Base-by-base conservation (phyloP, 176 grass and related monocot genomes). In the Avena sativa region DNA sequence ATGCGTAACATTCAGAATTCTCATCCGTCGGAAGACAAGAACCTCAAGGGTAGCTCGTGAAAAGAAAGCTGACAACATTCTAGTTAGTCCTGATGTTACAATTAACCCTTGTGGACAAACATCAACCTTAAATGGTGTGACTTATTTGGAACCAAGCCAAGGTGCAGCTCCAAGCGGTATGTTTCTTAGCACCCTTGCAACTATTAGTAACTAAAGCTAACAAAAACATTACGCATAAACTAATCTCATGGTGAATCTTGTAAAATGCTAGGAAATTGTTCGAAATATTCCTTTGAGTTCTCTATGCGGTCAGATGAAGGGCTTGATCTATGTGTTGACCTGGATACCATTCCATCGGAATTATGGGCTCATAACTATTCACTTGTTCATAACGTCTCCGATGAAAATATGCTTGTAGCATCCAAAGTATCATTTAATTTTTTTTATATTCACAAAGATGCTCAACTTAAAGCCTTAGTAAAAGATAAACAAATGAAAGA, bases 281-380 rank as follows among this genome's bases (percentile, higher is more conserved):
- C 61, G 40, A 68, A 4, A 21, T 64, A 55, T 91, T 80, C 66
- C 21, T 20, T 11, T 17, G 20, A 78, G 67, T 87, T 91, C 20
- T 53, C 23, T 44, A 80, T 87, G 36, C 32, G 26, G 65, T 87
- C 84, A 10, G 80, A 91, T 1, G 44, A 74, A 19, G 89, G 89
- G 30, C 58, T 89, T 76, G 53, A 89, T 84, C 70, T 94, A 46
- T 89, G 5, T 68, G 87, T 91, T 23, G 92, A 94, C 84, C 70
- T 89, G 23, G 81, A 87, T 84, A 87, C 69, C 47, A 75, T 21
- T 59, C 68, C 83, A 20, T 21, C 53, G 14, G 60, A 67, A 40
- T 6, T 43, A 43, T 87, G 75, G 86, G 49, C 7, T 21, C 13
- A 13, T 13, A 70, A 38, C 46, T 9, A 19, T 23, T 23, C 58